Evolutionary conservation across 148 eudicot genomes (phyloP).

Genomic region (Nyssa sinensis): DNA sequence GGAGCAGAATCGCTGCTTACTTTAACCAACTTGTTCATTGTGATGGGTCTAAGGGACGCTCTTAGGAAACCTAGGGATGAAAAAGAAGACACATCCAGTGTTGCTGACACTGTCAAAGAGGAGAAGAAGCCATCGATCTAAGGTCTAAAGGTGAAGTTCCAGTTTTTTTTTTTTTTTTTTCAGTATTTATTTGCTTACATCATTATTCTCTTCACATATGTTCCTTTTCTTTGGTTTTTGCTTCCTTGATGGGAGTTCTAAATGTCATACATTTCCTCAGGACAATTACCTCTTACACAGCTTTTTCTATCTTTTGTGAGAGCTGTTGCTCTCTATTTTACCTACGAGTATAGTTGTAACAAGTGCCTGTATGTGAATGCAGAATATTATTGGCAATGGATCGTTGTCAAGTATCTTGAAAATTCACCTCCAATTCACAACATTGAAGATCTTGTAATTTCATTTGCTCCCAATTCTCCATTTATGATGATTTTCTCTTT

Average conservation of each 20-base stretch:
- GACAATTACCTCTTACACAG: too few species aligned
- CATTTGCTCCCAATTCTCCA: too few species aligned
- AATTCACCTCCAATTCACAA: too few species aligned
- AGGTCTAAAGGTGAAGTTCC: constrained; percentile 13
- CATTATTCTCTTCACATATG: neutral
- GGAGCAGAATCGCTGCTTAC: constrained; percentile 91
- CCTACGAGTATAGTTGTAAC: neutral
- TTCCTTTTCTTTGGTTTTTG: neutral
- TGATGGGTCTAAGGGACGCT: constrained; percentile 75
- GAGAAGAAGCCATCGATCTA: constrained; percentile 47
- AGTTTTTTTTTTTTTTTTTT: neutral
- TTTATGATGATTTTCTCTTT: too few species aligned
- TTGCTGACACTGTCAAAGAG: constrained; percentile 34
- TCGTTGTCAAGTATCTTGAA: too few species aligned
- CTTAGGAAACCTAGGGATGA: constrained; percentile 41
- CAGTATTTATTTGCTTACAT: neutral
- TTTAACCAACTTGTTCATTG: constrained; percentile 83
- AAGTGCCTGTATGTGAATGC: neutral
- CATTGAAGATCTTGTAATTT: too few species aligned
- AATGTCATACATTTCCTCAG: neutral
- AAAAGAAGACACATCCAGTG: constrained; percentile 30
- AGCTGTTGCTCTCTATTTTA: neutral
- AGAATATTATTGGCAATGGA: too few species aligned
- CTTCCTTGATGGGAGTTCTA: neutral
- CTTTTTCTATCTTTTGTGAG: neutral